Conservation (phyloP, 202 grass and related monocot genomes). For the Zoysia matrella region DNA sequence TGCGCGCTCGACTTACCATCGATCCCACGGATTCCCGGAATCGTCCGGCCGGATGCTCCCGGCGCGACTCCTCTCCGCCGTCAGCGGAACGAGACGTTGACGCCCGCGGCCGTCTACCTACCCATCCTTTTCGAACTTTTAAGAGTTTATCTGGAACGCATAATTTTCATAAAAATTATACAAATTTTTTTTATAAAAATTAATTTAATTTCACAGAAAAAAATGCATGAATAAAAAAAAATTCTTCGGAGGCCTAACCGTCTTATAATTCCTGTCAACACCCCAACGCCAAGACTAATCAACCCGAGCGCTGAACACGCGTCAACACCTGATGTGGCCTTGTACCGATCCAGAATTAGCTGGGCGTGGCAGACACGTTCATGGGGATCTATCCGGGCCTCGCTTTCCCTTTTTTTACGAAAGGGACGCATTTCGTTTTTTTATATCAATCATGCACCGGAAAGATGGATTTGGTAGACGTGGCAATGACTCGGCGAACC, state of each 20-base stretch:
- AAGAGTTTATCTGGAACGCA: too few species aligned
- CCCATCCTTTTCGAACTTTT: not conserved
- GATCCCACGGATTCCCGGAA: not conserved
- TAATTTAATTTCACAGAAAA: too few species aligned
- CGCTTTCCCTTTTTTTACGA: not conserved
- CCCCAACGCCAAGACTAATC: not conserved
- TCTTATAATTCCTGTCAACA: constrained; percentile 4
- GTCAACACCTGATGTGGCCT: not conserved
- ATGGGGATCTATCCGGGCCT: not conserved
- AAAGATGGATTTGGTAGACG: not conserved
- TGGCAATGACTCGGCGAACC: not conserved
- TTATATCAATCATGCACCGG: not conserved
- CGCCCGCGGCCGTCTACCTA: not conserved
- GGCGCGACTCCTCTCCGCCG: not conserved
- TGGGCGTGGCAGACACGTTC: not conserved
- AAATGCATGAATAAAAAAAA: too few species aligned
- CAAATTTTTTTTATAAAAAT: too few species aligned
- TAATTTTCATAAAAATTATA: too few species aligned
- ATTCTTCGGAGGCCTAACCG: not conserved
- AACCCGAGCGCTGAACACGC: not conserved
- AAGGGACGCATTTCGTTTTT: not conserved
- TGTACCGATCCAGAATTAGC: not conserved
- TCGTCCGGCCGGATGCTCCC: not conserved
- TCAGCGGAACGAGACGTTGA: constrained; percentile 6
- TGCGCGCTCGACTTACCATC: too few species aligned